Percentiles rank a stretch among this genome's conserved stretches.
Conservation (phyloP, 352 stramenopile genomes). For the Phytophthora hibernalis region DNA sequence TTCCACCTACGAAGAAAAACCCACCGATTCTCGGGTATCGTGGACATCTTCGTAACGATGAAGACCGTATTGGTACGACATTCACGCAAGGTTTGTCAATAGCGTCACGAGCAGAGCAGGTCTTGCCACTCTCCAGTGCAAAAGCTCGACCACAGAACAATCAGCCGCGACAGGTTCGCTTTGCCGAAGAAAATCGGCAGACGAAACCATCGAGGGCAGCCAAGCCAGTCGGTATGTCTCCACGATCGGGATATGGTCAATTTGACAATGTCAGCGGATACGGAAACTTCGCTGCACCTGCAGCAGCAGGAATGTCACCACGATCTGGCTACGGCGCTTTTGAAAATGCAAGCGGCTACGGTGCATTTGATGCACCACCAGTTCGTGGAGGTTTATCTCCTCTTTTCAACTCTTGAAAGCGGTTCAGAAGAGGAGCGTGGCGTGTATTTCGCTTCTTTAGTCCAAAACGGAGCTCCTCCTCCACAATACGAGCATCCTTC, state of each 20-base stretch:
- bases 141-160: constrained; percentile 6
- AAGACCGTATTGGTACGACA: constrained; percentile 73
- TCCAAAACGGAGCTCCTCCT: no score
- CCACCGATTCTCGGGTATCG: constrained; percentile 69
- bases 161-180: constrained; percentile 29
- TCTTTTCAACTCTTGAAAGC: constrained; percentile 37
- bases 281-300: constrained; percentile 42
- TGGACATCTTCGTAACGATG: constrained; percentile 60
- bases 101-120: constrained; percentile 26
- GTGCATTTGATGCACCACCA: constrained; percentile 26
- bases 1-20: constrained; percentile 36
- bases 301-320: constrained; percentile 24
- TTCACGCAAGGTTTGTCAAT: constrained; percentile 66
- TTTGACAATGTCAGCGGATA: constrained; percentile 46
- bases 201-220: background rate
- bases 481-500: no score
- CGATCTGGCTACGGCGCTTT: constrained; percentile 37
- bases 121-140: background rate
- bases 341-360: constrained; percentile 37
- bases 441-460: constrained; percentile 35
- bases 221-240: constrained; percentile 19
- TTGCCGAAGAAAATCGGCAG: constrained; percentile 22
- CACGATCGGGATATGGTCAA: constrained; percentile 41
- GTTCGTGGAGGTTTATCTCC: constrained; percentile 19
- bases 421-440: no score